Evolutionary conservation across 177 flowering plant species (phyloP).

Genomic region (Tripterygium wilfordii): DNA sequence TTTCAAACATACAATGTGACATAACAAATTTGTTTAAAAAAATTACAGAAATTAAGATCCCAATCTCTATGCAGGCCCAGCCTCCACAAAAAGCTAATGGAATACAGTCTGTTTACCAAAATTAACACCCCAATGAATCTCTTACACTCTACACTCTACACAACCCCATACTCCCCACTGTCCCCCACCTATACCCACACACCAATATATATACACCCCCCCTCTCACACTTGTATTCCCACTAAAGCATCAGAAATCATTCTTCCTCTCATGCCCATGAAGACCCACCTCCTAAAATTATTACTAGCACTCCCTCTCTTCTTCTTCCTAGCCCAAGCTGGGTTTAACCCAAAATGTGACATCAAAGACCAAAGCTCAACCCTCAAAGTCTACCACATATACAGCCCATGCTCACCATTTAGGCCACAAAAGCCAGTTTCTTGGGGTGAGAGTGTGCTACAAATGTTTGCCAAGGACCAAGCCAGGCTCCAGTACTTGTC

Average conservation of each 20-base stretch:
- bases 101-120: conserved; percentile 29
- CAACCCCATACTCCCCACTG: background rate
- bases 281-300: conserved; percentile 2
- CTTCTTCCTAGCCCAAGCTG: conserved; percentile 18
- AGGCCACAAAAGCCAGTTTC: conserved; percentile 38
- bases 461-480: conserved; percentile 55
- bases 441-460: conserved; percentile 71
- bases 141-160: background rate
- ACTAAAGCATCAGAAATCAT: background rate
- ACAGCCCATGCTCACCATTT: conserved; percentile 58
- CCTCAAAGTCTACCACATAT: conserved; percentile 56
- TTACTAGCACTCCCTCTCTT: conserved; percentile 16
- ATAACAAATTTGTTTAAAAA: too few relatives aligned
- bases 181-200: background rate
- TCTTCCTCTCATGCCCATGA: conserved; percentile 14
- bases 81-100: conserved; percentile 24
- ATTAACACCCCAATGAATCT: conserved; percentile 2
- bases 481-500: conserved; percentile 56
- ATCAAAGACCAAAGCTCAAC: conserved; percentile 33
- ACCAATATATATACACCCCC: conserved; percentile 7
- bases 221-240: background rate
- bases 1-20: too few relatives aligned
- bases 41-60: too few relatives aligned
- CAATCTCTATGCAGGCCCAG: conserved; percentile 5
- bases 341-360: conserved; percentile 19